Evolutionary conservation across 768 basidiomycete genomes (phyloP).

Genomic region (Amanita fuliginea): DNA sequence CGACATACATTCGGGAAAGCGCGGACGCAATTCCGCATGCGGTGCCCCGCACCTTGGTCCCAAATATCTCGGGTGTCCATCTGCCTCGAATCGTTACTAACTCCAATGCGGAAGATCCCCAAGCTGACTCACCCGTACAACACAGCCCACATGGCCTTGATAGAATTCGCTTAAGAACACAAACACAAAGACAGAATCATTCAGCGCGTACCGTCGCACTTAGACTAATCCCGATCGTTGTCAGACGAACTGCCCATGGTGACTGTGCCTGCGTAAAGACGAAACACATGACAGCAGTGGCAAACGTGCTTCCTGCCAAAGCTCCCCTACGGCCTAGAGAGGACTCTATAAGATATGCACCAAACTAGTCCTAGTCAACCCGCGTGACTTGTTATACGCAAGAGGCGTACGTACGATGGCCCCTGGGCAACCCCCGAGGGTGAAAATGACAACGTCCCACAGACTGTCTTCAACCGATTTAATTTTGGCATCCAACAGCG

Average conservation of each 20-base stretch:
- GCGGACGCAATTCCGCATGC: slow-evolving; percentile 85
- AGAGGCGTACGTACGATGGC: slow-evolving; percentile 50
- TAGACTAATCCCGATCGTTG: slow-evolving; percentile 68
- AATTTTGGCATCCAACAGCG: slow-evolving; percentile 13
- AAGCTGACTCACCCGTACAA: slow-evolving; percentile 41
- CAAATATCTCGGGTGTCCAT: slow-evolving; percentile 85
- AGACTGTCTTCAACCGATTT: slow-evolving; percentile 51
- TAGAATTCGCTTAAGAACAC: neutral
- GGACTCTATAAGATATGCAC: slow-evolving; percentile 75
- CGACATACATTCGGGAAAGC: slow-evolving; percentile 65
- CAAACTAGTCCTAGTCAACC: slow-evolving; percentile 37
- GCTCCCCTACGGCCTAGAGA: slow-evolving; percentile 61
- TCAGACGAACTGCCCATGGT: slow-evolving; percentile 49
- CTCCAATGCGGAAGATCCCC: neutral
- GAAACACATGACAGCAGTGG: slow-evolving; percentile 66
- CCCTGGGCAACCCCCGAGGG: slow-evolving; percentile 77
- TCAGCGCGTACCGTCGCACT: slow-evolving; percentile 48
- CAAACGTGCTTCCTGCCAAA: slow-evolving; percentile 62
- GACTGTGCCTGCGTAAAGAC: slow-evolving; percentile 52
- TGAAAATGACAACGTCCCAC: slow-evolving; percentile 83
- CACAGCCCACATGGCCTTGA: slow-evolving; percentile 78
- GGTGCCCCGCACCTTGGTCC: slow-evolving; percentile 77
- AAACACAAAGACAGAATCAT: neutral
- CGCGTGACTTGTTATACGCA: neutral
- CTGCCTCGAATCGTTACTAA: neutral